phyloP scores from a whole-genome alignment of 2,329 filamentous ascomycete genomes.

The Cyphellophora europaea region DNA sequence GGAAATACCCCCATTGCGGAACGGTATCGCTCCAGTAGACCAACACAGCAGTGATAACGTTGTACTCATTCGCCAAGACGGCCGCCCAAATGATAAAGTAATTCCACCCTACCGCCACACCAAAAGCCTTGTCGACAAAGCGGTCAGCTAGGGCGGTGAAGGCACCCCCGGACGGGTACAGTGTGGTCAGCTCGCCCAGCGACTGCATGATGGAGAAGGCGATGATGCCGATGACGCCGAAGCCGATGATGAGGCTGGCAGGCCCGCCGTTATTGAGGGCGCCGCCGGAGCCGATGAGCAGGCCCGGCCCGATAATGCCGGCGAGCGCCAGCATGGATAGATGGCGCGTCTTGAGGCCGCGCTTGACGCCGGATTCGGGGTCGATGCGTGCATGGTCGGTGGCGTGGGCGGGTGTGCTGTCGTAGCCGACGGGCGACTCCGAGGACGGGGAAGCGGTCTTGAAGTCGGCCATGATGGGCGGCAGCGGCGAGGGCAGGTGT shows the following conservation, averaged over 20 bases:
- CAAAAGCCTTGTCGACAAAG: constrained; percentile 34
- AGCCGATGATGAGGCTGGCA: constrained; percentile 30
- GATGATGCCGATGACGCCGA: constrained; percentile 51
- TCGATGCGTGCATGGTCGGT: constrained; percentile 8
- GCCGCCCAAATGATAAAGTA: constrained; percentile 22
- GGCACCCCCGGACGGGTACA: constrained; percentile 65
- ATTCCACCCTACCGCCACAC: constrained; percentile 36
- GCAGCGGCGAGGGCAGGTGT: not conserved
- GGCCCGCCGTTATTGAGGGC: constrained; percentile 28
- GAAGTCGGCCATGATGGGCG: constrained; percentile 3
- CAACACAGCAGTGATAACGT: constrained; percentile 20
- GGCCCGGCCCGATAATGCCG: constrained; percentile 26
- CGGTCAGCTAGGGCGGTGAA: constrained; percentile 62
- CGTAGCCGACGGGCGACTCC: not conserved
- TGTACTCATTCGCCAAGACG: constrained; percentile 14
- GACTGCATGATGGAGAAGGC: constrained; percentile 67
- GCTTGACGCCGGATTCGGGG: constrained; percentile 11
- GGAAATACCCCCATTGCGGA: constrained; percentile 38
- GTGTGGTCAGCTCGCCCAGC: constrained; percentile 62
- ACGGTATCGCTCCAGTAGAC: constrained; percentile 37
- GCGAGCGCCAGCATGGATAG: constrained; percentile 56
- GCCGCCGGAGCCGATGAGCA: constrained; percentile 15
- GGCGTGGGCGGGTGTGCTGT: not conserved
- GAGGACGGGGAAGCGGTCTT: constrained; percentile 1
- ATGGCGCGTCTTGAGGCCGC: constrained; percentile 37